These are phyloP conservation scores for Trametes gibbosa DNA, from an alignment of 768 basidiomycete species.

Conservation along the genomic window DNA sequence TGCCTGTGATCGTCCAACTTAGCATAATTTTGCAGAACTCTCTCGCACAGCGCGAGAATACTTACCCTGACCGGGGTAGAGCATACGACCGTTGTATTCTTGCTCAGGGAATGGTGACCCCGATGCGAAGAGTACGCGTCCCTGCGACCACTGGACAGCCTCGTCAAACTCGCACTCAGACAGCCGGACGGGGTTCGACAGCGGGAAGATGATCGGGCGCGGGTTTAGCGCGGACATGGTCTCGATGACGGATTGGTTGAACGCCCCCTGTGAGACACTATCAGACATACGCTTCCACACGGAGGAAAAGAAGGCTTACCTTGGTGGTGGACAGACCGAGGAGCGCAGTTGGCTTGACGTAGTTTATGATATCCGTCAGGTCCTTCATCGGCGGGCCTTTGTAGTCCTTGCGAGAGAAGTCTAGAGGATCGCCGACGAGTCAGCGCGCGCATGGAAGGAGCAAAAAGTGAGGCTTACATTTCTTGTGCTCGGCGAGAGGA, in stretches of 20 bases:
- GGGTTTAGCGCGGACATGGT: constrained; percentile 78
- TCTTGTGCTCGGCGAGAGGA: constrained; percentile 76
- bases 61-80: constrained; percentile 74
- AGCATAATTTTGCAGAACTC: background rate
- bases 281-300: background rate
- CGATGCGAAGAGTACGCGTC: constrained; percentile 79
- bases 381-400: constrained; percentile 69
- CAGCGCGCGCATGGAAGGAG: background rate
- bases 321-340: constrained; percentile 87
- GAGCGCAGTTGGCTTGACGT: constrained; percentile 85
- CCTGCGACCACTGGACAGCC: constrained; percentile 68
- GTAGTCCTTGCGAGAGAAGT: constrained; percentile 83
- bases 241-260: constrained; percentile 66
- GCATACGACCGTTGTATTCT: constrained; percentile 48
- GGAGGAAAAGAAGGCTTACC: constrained; percentile 32
- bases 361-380: constrained; percentile 73
- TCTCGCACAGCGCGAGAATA: background rate
- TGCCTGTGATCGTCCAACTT: constrained; percentile 39
- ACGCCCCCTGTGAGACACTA: constrained; percentile 55
- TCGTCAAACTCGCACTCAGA: constrained; percentile 81
- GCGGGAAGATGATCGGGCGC: constrained; percentile 88
- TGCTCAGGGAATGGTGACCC: constrained; percentile 82
- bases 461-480: constrained; percentile 45
- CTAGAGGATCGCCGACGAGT: constrained; percentile 34
- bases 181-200: constrained; percentile 84